A percentile compares a stretch with the other conserved stretches of the same genome.
Conservation (phyloP, 2,329 filamentous ascomycete genomes). For the Paecilomyces variotii region DNA sequence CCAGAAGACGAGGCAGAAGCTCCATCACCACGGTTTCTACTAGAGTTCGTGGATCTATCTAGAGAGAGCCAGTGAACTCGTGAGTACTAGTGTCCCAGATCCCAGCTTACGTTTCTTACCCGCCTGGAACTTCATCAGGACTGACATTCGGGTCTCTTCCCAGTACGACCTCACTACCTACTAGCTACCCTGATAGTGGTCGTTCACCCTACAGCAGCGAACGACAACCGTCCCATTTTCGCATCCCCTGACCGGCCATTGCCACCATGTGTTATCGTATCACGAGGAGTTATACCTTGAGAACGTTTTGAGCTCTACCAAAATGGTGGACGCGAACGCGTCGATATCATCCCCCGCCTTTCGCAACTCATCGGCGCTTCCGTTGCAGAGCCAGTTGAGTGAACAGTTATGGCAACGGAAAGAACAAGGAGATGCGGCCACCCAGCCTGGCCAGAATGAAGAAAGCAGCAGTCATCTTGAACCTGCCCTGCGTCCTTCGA, state of each 20-base stretch:
- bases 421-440: conserved; percentile 10
- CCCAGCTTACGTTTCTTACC: not conserved
- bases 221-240: not conserved
- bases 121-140: not conserved
- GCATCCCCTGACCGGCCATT: not conserved
- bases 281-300: not conserved
- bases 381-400: conserved; percentile 30
- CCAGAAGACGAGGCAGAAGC: not conserved
- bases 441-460: conserved; percentile 5
- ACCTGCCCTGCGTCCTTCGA: conserved; percentile 20
- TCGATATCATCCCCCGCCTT: conserved; percentile 12
- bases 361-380: conserved; percentile 12
- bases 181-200: not conserved
- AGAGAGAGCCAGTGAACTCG: not conserved
- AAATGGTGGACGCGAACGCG: conserved; percentile 12
- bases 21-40: not conserved
- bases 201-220: not conserved
- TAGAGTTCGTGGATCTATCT: not conserved
- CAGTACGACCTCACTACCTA: no score
- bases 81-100: not conserved
- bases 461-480: conserved; percentile 12
- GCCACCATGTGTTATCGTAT: not conserved
- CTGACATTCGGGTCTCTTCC: not conserved
- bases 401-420: conserved; percentile 26
- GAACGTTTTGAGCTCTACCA: not conserved